Percentiles rank a stretch among this genome's conserved stretches.
Conservation (phyloP, 2,329 filamentous ascomycete genomes). For the Colletotrichum euphorbiae region DNA sequence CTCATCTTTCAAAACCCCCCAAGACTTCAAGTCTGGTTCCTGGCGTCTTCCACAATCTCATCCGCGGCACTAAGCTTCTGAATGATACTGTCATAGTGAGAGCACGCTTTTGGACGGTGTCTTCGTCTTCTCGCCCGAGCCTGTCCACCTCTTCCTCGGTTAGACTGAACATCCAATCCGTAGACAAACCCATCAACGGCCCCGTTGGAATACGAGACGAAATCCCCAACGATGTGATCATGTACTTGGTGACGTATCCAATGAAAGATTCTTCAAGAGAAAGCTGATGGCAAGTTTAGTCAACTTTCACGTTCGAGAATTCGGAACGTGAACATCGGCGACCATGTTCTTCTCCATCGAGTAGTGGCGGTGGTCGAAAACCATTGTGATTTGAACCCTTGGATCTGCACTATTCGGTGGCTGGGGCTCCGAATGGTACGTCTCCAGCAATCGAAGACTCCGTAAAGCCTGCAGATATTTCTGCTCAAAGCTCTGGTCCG, state of each 20-base stretch:
- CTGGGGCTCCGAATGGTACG: conserved; percentile 16
- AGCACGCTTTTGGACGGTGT: conserved; percentile 24
- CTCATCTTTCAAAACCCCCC: neutral
- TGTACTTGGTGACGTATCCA: conserved; percentile 42
- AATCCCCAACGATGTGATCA: conserved; percentile 44
- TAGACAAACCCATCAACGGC: conserved; percentile 42
- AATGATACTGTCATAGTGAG: conserved; percentile 9
- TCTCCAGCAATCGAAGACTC: conserved; percentile 41
- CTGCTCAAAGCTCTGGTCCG: conserved; percentile 42
- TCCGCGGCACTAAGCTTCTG: conserved; percentile 38
- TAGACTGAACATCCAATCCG: conserved; percentile 41
- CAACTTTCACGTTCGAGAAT: too few relatives aligned
- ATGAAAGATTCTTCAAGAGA: conserved; percentile 44
- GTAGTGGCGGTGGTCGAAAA: conserved; percentile 41
- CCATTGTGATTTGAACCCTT: neutral
- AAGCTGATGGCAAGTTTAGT: conserved; percentile 11
- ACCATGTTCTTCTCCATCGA: conserved; percentile 45
- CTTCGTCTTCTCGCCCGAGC: conserved; percentile 44
- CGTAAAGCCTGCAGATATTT: conserved; percentile 42
- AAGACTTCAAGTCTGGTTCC: neutral
- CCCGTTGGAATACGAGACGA: conserved; percentile 41
- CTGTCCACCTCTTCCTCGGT: conserved; percentile 40
- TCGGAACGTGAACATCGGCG: conserved; percentile 46
- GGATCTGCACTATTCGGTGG: neutral
- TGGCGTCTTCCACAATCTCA: conserved; percentile 42